These are phyloP conservation scores for Chlorociboria aeruginascens DNA, from an alignment of 495 filamentous ascomycete genomes.

Conservation along the genomic window DNA sequence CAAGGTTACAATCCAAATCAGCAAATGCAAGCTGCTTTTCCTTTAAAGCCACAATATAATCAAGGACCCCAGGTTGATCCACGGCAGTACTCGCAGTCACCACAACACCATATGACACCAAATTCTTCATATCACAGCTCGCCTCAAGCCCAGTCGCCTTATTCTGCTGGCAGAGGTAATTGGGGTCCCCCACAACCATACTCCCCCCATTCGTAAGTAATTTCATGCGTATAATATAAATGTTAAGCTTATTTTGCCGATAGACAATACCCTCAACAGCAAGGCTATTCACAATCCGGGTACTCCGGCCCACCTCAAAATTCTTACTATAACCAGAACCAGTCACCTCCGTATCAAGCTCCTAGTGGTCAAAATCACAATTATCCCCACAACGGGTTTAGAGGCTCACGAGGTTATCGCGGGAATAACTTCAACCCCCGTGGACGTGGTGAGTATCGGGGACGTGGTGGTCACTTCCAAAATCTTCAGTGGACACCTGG, in stretches of 20 bases:
- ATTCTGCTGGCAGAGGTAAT: slow-evolving; percentile 40
- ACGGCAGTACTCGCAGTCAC: slow-evolving; percentile 42
- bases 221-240: not conserved
- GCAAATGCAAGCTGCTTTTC: slow-evolving; percentile 26
- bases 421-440: slow-evolving; percentile 23
- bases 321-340: slow-evolving; percentile 45
- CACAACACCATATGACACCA: slow-evolving; percentile 42
- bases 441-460: slow-evolving; percentile 21
- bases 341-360: slow-evolving; percentile 35
- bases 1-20: slow-evolving; percentile 26
- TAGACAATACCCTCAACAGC: slow-evolving; percentile 31
- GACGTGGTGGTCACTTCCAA: slow-evolving; percentile 39
- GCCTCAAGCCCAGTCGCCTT: slow-evolving; percentile 55
- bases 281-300: slow-evolving; percentile 31
- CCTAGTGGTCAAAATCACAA: slow-evolving; percentile 40
- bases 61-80: slow-evolving; percentile 26
- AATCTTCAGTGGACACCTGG: slow-evolving; percentile 49
- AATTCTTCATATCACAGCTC: slow-evolving; percentile 36
- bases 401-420: slow-evolving; percentile 20
- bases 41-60: slow-evolving; percentile 20
- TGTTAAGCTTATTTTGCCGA: slow-evolving; percentile 14
- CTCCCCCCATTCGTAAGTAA: slow-evolving; percentile 36
- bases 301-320: slow-evolving; percentile 24
- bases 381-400: slow-evolving; percentile 27
- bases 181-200: slow-evolving; percentile 39